A percentile compares a stretch with the other conserved stretches of the same genome.
Evolutionary conservation across 441 rosid species (phyloP).

Genomic region (Bruguiera hainesii): DNA sequence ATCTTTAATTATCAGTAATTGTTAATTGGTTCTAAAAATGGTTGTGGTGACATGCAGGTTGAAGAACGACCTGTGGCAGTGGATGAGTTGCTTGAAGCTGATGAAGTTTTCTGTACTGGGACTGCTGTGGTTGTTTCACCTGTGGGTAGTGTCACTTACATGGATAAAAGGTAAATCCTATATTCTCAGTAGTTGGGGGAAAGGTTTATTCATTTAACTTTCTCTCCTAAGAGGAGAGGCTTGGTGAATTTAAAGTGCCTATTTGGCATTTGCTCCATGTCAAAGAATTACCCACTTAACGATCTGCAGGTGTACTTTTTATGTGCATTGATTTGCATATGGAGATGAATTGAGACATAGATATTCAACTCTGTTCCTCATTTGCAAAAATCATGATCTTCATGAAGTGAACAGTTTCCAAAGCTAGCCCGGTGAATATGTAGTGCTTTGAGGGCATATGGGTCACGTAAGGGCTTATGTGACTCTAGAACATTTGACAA

Average conservation of each 20-base stretch:
- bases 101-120: constrained; percentile 94
- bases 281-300: too few species aligned
- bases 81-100: constrained; percentile 85
- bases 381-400: too few species aligned
- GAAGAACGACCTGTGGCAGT: constrained; percentile 66
- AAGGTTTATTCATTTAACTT: too few species aligned
- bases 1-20: not conserved
- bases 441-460: too few species aligned
- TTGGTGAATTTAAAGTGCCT: too few species aligned
- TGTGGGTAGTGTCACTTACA: constrained; percentile 87
- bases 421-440: too few species aligned
- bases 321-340: not conserved
- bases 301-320: not conserved
- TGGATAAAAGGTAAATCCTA: constrained; percentile 54
- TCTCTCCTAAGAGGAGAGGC: too few species aligned
- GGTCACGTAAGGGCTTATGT: not conserved
- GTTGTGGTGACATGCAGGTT: constrained; percentile 46
- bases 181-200: too few species aligned
- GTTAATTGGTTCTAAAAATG: constrained; percentile 2
- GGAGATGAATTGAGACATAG: too few species aligned
- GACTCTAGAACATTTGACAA: not conserved
- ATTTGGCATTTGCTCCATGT: too few species aligned
- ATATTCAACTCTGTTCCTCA: too few species aligned
- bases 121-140: constrained; percentile 97
- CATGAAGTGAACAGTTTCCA: too few species aligned